phyloP scores from a whole-genome alignment of 1,139 yeast genomes.

The Sugiyamaella pinicola region DNA sequence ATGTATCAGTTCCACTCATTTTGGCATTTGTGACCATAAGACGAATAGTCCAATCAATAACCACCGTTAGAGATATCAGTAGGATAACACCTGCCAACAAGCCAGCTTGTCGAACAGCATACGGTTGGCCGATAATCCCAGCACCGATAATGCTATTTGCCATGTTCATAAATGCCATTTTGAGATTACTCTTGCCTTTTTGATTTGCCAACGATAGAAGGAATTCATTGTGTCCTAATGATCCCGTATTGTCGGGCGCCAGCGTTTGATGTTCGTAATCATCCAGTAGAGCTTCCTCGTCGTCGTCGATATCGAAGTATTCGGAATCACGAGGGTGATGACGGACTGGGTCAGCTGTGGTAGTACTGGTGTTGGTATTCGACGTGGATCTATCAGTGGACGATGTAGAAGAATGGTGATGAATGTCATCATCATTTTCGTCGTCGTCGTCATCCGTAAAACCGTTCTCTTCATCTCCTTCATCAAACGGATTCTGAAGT shows the following conservation, averaged over 20 bases:
- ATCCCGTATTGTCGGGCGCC: constrained; percentile 23
- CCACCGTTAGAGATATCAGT: constrained; percentile 59
- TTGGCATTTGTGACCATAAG: constrained; percentile 83
- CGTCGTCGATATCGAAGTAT: constrained; percentile 22
- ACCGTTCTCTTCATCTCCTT: neutral
- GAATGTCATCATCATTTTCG: neutral
- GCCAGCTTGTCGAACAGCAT: constrained; percentile 82
- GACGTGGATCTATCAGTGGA: neutral
- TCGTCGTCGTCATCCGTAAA: constrained; percentile 2
- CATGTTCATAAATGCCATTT: constrained; percentile 96
- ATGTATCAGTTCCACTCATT: constrained; percentile 71
- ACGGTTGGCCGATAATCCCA: constrained; percentile 92
- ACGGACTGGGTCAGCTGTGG: too few species aligned
- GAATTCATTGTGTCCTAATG: constrained; percentile 33
- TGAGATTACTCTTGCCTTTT: constrained; percentile 51
- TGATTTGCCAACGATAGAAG: constrained; percentile 38
- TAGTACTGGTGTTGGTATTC: too few species aligned
- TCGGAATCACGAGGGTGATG: neutral
- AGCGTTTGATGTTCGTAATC: constrained; percentile 19
- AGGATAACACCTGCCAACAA: constrained; percentile 70
- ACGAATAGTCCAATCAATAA: constrained; percentile 84
- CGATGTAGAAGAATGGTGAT: neutral
- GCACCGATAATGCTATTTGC: constrained; percentile 92
- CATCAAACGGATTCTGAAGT: constrained; percentile 8
- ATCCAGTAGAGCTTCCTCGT: constrained; percentile 21